Evolutionary conservation across 192 early-diverging fungal species (phyloP).

Genomic region (Podochytrium sp.): DNA sequence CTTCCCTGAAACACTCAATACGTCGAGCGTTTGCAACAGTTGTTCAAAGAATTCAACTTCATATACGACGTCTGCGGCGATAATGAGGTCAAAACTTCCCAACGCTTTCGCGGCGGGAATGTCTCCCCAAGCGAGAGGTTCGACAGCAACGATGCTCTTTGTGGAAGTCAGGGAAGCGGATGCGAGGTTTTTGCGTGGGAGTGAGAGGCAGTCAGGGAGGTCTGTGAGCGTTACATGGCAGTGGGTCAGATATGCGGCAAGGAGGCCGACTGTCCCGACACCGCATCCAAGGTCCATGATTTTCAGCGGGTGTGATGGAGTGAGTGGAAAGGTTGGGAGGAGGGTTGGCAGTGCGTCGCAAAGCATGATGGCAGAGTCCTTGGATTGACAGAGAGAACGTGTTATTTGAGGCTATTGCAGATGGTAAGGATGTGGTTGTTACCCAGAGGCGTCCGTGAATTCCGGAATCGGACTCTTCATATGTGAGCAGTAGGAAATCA

Average conservation of each 20-base stretch:
- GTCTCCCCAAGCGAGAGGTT: conserved; percentile 19
- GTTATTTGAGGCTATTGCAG: too few relatives aligned
- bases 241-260: not conserved
- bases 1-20: not conserved
- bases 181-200: conserved; percentile 5
- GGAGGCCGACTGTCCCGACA: conserved; percentile 20
- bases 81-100: conserved; percentile 21
- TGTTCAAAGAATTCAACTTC: conserved; percentile 27
- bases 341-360: not conserved
- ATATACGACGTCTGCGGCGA: conserved; percentile 34
- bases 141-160: not conserved
- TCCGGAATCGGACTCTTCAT: conserved; percentile 20
- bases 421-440: too few relatives aligned
- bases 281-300: conserved; percentile 32
- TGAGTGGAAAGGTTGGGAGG: not conserved
- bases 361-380: conserved; percentile 26
- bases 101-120: not conserved
- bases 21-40: conserved; percentile 4
- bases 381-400: too few relatives aligned
- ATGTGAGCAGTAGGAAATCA: not conserved
- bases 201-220: conserved; percentile 14
- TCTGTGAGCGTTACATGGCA: conserved; percentile 2
- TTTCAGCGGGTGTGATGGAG: not conserved
- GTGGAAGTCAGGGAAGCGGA: not conserved
- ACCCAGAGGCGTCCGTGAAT: conserved; percentile 29